A percentile compares a stretch with the other conserved stretches of the same genome.
Evolutionary conservation across 768 basidiomycete genomes (phyloP).

Genomic region (Boletus pseudo-olivaceus): DNA sequence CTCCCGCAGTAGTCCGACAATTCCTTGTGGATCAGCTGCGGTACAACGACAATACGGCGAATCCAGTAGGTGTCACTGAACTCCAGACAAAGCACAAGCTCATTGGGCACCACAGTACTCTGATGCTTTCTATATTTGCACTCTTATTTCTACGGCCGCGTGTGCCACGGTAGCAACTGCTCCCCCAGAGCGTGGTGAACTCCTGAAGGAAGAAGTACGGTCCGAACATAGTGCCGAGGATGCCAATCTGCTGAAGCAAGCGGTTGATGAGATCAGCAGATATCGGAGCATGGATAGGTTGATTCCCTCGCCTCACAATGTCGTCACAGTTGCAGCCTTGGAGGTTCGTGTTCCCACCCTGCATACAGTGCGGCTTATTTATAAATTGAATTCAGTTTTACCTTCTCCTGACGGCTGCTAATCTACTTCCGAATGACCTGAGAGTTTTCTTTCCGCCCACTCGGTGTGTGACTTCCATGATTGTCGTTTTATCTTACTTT

Average conservation of each 20-base stretch:
- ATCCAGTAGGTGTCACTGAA: conserved; percentile 54
- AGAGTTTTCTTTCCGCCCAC: conserved; percentile 84
- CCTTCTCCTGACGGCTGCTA: conserved; percentile 70
- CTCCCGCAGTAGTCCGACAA: conserved; percentile 78
- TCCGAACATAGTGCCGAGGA: conserved; percentile 69
- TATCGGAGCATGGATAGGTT: conserved; percentile 94
- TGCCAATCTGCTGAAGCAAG: conserved; percentile 65
- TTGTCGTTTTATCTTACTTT: background rate
- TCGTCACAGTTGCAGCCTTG: conserved; percentile 85
- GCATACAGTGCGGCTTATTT: conserved; percentile 1
- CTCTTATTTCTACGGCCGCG: conserved; percentile 78
- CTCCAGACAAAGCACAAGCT: background rate
- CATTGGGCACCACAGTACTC: conserved; percentile 56
- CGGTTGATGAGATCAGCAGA: conserved; percentile 78
- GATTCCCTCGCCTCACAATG: conserved; percentile 92
- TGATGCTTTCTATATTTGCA: conserved; percentile 87
- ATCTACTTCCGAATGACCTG: conserved; percentile 73
- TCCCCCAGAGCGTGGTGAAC: conserved; percentile 77
- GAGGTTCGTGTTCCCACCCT: conserved; percentile 56
- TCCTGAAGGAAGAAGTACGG: conserved; percentile 64
- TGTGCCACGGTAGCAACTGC: conserved; percentile 74
- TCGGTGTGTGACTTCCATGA: conserved; percentile 48
- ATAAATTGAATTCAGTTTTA: conserved; percentile 55
- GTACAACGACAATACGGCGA: conserved; percentile 93
- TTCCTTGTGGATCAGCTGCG: conserved; percentile 91